Conservation (phyloP, 2,329 filamentous ascomycete species). For the Ilyonectria destructans region DNA sequence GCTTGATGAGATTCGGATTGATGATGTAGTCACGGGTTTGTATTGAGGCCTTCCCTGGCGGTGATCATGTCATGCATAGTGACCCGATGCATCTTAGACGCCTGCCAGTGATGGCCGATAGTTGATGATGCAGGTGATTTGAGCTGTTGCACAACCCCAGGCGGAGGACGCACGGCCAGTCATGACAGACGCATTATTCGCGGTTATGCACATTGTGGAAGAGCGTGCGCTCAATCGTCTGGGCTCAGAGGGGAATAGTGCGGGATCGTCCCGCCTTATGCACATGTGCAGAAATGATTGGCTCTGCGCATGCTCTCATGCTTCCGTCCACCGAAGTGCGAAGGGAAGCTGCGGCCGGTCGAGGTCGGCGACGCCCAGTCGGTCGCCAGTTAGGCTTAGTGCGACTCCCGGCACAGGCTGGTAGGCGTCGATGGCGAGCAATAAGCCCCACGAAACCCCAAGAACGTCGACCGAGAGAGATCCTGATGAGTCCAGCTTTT, state of each 20-base stretch:
- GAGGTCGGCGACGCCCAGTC: constrained; percentile 34
- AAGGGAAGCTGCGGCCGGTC: constrained; percentile 7
- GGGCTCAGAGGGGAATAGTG: constrained; percentile 35
- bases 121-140: background rate
- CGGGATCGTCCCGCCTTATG: background rate
- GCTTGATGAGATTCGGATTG: background rate
- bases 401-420: constrained; percentile 23
- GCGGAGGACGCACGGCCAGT: background rate
- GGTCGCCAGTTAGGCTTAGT: constrained; percentile 49
- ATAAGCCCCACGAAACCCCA: constrained; percentile 36
- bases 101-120: background rate
- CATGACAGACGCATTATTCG: background rate
- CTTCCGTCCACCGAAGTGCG: background rate
- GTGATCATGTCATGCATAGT: constrained; percentile 10
- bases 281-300: constrained; percentile 49
- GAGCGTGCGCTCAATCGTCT: background rate
- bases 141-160: constrained; percentile 1
- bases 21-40: background rate
- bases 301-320: constrained; percentile 4
- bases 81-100: constrained; percentile 1
- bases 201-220: constrained; percentile 11
- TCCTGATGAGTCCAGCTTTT: constrained; percentile 34
- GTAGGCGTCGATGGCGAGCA: constrained; percentile 25
- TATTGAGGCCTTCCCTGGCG: constrained; percentile 17
- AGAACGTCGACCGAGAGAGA: constrained; percentile 50